Evolutionary conservation across 768 basidiomycete species (phyloP).

Genomic region (Trametes cubensis): DNA sequence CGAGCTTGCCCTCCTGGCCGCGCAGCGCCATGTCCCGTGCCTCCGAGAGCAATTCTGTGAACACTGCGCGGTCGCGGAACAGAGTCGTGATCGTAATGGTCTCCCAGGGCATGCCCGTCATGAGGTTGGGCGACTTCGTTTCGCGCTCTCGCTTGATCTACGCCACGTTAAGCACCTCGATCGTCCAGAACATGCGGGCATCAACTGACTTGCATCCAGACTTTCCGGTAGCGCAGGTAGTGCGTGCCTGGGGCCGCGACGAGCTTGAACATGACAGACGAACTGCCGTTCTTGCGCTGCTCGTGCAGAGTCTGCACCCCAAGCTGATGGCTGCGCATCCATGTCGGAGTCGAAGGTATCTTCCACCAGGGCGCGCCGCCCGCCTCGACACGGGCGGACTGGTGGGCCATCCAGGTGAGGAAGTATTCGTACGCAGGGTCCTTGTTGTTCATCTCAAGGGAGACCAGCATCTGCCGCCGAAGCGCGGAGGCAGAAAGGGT

Average conservation of each 20-base stretch:
- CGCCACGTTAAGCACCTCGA: not conserved
- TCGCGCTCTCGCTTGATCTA: slow-evolving; percentile 95
- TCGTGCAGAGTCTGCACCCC: slow-evolving; percentile 93
- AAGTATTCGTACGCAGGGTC: slow-evolving; percentile 97
- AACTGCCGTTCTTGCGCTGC: slow-evolving; percentile 88
- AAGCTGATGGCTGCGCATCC: slow-evolving; percentile 85
- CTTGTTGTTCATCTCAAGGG: slow-evolving; percentile 94
- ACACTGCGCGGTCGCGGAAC: slow-evolving; percentile 81
- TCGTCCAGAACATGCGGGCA: not conserved
- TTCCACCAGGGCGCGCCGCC: slow-evolving; percentile 33
- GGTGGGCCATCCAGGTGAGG: slow-evolving; percentile 90
- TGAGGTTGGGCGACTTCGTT: slow-evolving; percentile 86
- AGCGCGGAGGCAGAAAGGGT: slow-evolving; percentile 73
- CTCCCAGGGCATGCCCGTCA: slow-evolving; percentile 95
- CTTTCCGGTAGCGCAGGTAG: slow-evolving; percentile 85
- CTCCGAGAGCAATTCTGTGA: slow-evolving; percentile 79
- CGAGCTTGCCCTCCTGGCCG: slow-evolving; percentile 89
- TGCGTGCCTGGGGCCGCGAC: slow-evolving; percentile 96
- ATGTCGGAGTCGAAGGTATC: slow-evolving; percentile 36
- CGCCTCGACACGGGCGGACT: slow-evolving; percentile 45
- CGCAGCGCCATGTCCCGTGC: slow-evolving; percentile 88
- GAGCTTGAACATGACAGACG: slow-evolving; percentile 87
- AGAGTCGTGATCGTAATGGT: slow-evolving; percentile 93
- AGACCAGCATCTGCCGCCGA: slow-evolving; percentile 88
- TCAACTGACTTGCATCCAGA: slow-evolving; percentile 90